A percentile compares a stretch with the other conserved stretches of the same genome.
Conservation (phyloP, 805 yeast species). For the Priceomyces fermenticarens region DNA sequence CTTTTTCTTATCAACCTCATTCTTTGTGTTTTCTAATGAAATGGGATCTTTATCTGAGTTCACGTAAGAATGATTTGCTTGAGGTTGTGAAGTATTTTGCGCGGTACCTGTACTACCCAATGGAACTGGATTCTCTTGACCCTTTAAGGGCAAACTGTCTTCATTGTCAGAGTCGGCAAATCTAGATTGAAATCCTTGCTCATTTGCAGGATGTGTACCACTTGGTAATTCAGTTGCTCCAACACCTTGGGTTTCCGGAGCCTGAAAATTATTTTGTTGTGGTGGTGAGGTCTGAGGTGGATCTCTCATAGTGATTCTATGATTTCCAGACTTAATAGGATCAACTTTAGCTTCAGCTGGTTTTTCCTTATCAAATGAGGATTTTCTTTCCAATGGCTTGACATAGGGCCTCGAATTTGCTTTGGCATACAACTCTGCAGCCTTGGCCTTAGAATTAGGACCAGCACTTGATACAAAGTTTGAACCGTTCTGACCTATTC, state of each 20-base stretch:
- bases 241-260: neutral
- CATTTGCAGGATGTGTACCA: neutral
- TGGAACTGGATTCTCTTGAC: neutral
- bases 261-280: neutral
- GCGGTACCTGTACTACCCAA: neutral
- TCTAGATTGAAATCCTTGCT: slow-evolving; percentile 44
- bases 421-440: slow-evolving; percentile 53
- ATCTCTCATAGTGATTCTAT: slow-evolving; percentile 6
- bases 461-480: slow-evolving; percentile 23
- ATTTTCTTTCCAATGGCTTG: slow-evolving; percentile 41
- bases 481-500: slow-evolving; percentile 18
- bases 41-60: neutral
- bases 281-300: neutral
- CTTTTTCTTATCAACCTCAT: slow-evolving; percentile 17
- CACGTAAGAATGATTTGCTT: neutral
- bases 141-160: slow-evolving; percentile 4
- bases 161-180: slow-evolving; percentile 67
- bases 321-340: slow-evolving; percentile 14
- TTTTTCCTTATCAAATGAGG: slow-evolving; percentile 56
- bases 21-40: neutral
- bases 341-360: slow-evolving; percentile 14
- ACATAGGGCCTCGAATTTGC: slow-evolving; percentile 45
- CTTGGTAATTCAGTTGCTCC: neutral
- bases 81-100: neutral
- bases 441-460: slow-evolving; percentile 39